Evolutionary conservation across 2,329 filamentous ascomycete species (phyloP).

Genomic region (Aspergillus sp.): DNA sequence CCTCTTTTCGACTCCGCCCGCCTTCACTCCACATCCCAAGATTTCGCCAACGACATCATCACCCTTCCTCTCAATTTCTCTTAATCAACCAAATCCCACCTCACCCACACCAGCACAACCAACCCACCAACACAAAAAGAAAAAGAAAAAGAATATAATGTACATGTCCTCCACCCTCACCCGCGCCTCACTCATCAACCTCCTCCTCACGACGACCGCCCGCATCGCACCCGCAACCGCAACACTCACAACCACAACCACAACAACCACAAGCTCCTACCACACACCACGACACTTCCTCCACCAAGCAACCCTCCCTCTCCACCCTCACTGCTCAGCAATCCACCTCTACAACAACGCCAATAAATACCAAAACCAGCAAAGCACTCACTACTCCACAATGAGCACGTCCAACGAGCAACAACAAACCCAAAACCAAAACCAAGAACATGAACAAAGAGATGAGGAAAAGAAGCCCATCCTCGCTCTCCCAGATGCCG

Average conservation of each 20-base stretch:
- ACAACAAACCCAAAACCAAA: conserved; percentile 14
- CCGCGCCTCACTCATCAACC: conserved; percentile 32
- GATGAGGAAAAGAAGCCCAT: conserved; percentile 30
- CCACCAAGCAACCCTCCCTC: background rate
- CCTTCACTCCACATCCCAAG: conserved; percentile 1
- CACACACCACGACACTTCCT: conserved; percentile 10
- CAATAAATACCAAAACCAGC: background rate
- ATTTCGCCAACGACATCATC: conserved; percentile 2
- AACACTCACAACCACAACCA: conserved; percentile 7
- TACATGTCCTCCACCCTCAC: conserved; percentile 30
- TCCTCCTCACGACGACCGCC: conserved; percentile 25
- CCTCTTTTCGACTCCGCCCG: conserved; percentile 11
- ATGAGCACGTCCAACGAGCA: conserved; percentile 21
- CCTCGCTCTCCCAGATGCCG: conserved; percentile 73
- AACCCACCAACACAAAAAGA: background rate
- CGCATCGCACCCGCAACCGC: conserved; percentile 16
- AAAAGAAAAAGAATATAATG: conserved; percentile 24
- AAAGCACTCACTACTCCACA: conserved; percentile 22
- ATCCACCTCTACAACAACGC: conserved; percentile 17
- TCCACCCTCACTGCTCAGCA: conserved; percentile 22
- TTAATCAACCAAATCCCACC: background rate
- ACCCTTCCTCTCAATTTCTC: background rate
- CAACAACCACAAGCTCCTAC: background rate
- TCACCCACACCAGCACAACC: background rate
- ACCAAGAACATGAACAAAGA: conserved; percentile 13